Evolutionary conservation across 1,284 basidiomycete species (phyloP).

Genomic region (Malassezia furfur): DNA sequence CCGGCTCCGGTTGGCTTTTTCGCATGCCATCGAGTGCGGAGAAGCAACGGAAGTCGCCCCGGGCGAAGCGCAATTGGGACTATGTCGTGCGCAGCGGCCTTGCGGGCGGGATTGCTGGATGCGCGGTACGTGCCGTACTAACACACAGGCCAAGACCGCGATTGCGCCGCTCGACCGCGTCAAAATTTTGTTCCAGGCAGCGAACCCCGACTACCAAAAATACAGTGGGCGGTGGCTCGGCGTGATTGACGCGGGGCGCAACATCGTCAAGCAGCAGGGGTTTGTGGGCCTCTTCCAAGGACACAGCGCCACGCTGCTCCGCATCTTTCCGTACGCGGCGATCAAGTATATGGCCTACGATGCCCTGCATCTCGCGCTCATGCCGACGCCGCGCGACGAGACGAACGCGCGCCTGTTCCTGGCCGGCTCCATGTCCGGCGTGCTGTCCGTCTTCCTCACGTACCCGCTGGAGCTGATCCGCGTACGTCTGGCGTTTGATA

Average conservation of each 20-base stretch:
- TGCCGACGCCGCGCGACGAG: constrained; percentile 70
- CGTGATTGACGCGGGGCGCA: constrained; percentile 66
- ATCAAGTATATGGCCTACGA: constrained; percentile 99
- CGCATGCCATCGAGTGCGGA: constrained; percentile 1
- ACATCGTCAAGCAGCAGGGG: constrained; percentile 68
- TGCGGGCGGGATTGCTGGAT: constrained; percentile 85
- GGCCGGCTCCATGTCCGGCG: constrained; percentile 79
- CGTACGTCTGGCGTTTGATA: constrained; percentile 87
- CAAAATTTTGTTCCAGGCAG: constrained; percentile 97
- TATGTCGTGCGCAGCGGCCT: constrained; percentile 71
- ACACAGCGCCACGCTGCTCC: constrained; percentile 72
- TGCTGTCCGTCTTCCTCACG: constrained; percentile 77
- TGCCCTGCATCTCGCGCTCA: constrained; percentile 66
- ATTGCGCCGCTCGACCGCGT: constrained; percentile 95
- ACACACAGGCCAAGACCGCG: constrained; percentile 75
- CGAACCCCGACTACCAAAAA: constrained; percentile 85
- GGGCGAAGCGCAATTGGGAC: constrained; percentile 59
- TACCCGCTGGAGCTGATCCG: constrained; percentile 92
- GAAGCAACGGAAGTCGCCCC: background rate
- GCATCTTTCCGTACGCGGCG: constrained; percentile 84
- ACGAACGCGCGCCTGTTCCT: constrained; percentile 74
- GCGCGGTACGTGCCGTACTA: constrained; percentile 59
- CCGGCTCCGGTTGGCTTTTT: background rate
- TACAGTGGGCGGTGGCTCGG: constrained; percentile 85
- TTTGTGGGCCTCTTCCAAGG: constrained; percentile 80